Evolutionary conservation across 441 rosid genomes (phyloP).

Genomic region (Adansonia madagascariensis): DNA sequence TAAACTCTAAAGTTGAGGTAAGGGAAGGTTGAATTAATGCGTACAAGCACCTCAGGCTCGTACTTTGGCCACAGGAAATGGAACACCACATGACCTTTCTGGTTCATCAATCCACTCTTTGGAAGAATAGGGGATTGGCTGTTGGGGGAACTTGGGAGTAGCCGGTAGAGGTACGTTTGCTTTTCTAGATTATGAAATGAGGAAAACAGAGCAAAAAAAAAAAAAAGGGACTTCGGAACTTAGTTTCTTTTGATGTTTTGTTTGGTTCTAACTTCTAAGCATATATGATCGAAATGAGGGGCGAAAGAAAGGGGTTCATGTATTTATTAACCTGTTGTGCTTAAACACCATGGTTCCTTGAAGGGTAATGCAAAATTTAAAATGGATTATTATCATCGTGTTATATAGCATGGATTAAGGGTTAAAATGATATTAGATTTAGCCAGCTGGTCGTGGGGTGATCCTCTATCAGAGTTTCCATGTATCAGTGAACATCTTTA

Average conservation of each 20-base stretch:
- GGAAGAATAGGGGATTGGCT: constrained; percentile 33
- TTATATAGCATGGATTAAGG: neutral
- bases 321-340: neutral
- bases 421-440: neutral
- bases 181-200: neutral
- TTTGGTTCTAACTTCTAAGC: neutral
- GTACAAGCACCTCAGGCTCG: constrained; percentile 36
- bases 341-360: neutral
- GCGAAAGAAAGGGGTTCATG: neutral
- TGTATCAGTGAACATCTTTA: neutral
- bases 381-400: neutral
- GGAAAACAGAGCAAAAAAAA: neutral
- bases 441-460: neutral
- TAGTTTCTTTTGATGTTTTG: neutral
- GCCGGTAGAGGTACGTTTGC: neutral
- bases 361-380: neutral
- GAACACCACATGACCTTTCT: constrained; percentile 68
- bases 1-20: constrained; percentile 44
- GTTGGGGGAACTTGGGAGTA: neutral
- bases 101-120: constrained; percentile 39
- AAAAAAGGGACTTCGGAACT: neutral
- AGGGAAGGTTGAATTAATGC: constrained; percentile 52
- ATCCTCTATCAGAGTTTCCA: neutral
- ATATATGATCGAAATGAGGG: neutral
- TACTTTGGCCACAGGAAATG: constrained; percentile 45